Percentiles rank a stretch among this genome's conserved stretches.
These are phyloP conservation scores for Bjerkandera adusta DNA, from an alignment of 1,284 basidiomycete species.

Conservation along the genomic window DNA sequence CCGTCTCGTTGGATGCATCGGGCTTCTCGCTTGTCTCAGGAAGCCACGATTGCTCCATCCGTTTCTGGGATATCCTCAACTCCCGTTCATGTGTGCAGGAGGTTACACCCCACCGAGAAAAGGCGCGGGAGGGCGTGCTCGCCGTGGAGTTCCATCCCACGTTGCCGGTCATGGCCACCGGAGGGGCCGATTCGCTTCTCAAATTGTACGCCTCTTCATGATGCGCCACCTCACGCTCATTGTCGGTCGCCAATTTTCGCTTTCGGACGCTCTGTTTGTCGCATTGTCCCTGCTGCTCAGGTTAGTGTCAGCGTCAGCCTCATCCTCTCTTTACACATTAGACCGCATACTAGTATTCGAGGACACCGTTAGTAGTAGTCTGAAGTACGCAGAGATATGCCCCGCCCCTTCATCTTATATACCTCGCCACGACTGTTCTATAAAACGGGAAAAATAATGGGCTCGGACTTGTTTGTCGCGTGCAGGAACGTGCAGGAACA, in stretches of 20 bases:
- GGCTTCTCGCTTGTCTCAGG: constrained; percentile 88
- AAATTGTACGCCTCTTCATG: constrained; percentile 85
- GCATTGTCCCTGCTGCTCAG: not conserved
- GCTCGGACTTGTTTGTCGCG: constrained; percentile 1
- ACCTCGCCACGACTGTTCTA: constrained; percentile 27
- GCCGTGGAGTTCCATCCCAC: constrained; percentile 85
- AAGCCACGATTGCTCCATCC: constrained; percentile 90
- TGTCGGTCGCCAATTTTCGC: constrained; percentile 15
- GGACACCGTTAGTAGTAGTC: constrained; percentile 8
- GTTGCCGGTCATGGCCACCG: constrained; percentile 86
- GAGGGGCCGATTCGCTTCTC: constrained; percentile 93
- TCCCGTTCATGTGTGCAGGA: constrained; percentile 86
- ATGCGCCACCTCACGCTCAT: constrained; percentile 14
- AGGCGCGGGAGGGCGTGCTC: constrained; percentile 88
- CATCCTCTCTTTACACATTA: constrained; percentile 6
- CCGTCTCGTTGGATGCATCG: constrained; percentile 84
- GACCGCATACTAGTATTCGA: constrained; percentile 13
- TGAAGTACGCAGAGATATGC: constrained; percentile 9
- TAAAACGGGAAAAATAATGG: constrained; percentile 20
- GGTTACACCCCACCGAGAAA: constrained; percentile 83
- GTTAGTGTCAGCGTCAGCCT: not conserved
- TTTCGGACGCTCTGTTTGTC: constrained; percentile 10
- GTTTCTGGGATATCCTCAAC: constrained; percentile 94
- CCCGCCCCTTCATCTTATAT: constrained; percentile 21
- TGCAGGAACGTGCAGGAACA: no score